A percentile compares a stretch with the other conserved stretches of the same genome.
phyloP scores from a whole-genome alignment of 441 rosid genomes.

The Aleurites moluccanus region DNA sequence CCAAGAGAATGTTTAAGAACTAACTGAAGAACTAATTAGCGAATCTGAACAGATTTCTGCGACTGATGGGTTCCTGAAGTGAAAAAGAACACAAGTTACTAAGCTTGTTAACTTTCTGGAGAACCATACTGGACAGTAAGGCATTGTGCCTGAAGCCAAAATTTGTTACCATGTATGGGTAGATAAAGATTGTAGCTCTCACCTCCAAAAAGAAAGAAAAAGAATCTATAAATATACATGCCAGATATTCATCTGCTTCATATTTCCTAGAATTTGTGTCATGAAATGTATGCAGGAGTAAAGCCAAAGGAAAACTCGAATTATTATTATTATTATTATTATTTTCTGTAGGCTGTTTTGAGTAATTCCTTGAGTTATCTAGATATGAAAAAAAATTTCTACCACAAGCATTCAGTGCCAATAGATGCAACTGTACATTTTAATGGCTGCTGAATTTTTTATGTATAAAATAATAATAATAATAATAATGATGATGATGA shows the following conservation, averaged over 20 bases:
- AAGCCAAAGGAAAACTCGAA: neutral
- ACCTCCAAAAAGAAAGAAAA: neutral
- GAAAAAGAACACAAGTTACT: neutral
- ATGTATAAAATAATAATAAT: no score
- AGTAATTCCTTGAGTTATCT: neutral
- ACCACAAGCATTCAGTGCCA: neutral
- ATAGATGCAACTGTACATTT: neutral
- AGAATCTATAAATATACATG: neutral
- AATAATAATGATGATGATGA: no score
- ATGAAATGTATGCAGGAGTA: neutral
- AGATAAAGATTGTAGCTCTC: neutral
- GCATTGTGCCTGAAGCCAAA: neutral
- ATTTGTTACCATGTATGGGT: neutral
- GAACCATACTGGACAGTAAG: neutral
- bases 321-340: no score
- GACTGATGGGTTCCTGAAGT: neutral
- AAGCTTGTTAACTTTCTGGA: neutral
- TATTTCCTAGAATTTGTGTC: neutral
- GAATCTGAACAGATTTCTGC: neutral
- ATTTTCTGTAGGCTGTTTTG: neutral
- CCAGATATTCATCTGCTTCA: neutral
- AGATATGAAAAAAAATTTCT: neutral
- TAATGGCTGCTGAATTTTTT: neutral
- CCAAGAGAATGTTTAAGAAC: slow-evolving; percentile 67
- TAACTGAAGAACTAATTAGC: slow-evolving; percentile 31